Percentiles rank a stretch among this genome's conserved stretches.
These are phyloP conservation scores for Verticillium dahliae DNA, from an alignment of 2,329 filamentous ascomycete species.

Conservation along the genomic window DNA sequence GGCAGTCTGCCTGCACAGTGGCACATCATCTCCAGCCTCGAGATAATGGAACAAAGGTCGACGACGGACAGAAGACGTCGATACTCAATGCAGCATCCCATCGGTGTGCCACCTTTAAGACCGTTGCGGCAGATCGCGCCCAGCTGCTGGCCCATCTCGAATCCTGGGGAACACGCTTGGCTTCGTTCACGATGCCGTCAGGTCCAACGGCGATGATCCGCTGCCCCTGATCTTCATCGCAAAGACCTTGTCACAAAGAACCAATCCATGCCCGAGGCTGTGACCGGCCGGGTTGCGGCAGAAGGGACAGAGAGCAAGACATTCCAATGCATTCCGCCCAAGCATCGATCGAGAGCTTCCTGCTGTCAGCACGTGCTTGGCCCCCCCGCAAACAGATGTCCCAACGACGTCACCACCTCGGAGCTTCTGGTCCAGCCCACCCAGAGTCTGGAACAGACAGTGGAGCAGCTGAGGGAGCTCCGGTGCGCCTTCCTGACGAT, in stretches of 20 bases:
- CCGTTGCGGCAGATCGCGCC: too few species aligned
- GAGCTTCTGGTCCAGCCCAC: conserved; percentile 7
- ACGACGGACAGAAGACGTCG: too few species aligned
- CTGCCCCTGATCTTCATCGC: not conserved
- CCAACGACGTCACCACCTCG: conserved; percentile 8
- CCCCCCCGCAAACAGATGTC: not conserved
- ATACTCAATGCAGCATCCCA: too few species aligned
- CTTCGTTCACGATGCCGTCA: not conserved
- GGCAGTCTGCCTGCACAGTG: too few species aligned
- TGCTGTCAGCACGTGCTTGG: not conserved
- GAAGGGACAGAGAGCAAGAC: not conserved
- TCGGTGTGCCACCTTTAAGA: too few species aligned
- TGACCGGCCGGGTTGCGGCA: not conserved
- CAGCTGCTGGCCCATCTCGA: too few species aligned
- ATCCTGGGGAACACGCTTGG: not conserved
- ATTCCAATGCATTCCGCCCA: not conserved
- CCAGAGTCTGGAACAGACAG: not conserved
- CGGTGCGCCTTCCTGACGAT: not conserved
- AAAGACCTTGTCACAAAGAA: not conserved
- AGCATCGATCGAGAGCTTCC: not conserved
- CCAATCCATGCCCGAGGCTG: not conserved
- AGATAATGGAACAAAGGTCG: too few species aligned
- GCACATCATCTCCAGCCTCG: too few species aligned
- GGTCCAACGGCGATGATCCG: not conserved
- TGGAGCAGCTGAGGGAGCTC: not conserved